phyloP scores from a whole-genome alignment of 108 stramenopile species.

The Pseudonitzschia pungens region DNA sequence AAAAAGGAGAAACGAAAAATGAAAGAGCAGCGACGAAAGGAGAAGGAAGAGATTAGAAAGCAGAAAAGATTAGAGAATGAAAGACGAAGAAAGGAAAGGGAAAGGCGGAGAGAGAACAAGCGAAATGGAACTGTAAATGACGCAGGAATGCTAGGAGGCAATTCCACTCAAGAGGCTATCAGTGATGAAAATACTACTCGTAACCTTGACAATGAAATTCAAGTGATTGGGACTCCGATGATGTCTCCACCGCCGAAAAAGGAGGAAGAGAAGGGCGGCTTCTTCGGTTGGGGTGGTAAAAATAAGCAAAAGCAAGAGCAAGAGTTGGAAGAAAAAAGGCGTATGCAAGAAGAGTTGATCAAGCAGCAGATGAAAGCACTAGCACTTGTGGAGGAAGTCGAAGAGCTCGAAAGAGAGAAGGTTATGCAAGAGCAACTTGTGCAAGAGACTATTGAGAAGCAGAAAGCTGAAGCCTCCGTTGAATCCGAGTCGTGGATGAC shows the following conservation, averaged over 20 bases:
- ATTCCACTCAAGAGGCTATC: background rate
- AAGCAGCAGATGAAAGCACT: constrained; percentile 35
- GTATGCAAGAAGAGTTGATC: constrained; percentile 36
- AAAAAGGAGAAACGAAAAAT: background rate
- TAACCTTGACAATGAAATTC: background rate
- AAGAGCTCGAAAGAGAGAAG: constrained; percentile 34
- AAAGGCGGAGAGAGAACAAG: constrained; percentile 2
- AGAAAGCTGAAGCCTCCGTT: constrained; percentile 17
- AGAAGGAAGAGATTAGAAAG: constrained; percentile 3
- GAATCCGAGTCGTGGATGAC: constrained; percentile 33
- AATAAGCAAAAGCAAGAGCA: constrained; percentile 23
- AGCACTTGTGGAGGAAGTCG: constrained; percentile 25
- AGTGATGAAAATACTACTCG: constrained; percentile 7
- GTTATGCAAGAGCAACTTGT: constrained; percentile 31
- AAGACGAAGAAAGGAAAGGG: background rate
- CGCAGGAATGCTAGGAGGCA: constrained; percentile 6
- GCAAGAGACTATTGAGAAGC: constrained; percentile 33
- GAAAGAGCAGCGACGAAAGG: constrained; percentile 17
- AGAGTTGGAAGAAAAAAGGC: constrained; percentile 27
- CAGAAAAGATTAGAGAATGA: constrained; percentile 8
- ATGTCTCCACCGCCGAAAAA: background rate
- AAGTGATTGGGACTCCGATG: background rate
- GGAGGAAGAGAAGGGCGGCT: constrained; percentile 15
- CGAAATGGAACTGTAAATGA: background rate
- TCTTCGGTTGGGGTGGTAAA: constrained; percentile 21